Conservation (phyloP, 2,329 filamentous ascomycete genomes). For the Phyllosticta citriasiana region DNA sequence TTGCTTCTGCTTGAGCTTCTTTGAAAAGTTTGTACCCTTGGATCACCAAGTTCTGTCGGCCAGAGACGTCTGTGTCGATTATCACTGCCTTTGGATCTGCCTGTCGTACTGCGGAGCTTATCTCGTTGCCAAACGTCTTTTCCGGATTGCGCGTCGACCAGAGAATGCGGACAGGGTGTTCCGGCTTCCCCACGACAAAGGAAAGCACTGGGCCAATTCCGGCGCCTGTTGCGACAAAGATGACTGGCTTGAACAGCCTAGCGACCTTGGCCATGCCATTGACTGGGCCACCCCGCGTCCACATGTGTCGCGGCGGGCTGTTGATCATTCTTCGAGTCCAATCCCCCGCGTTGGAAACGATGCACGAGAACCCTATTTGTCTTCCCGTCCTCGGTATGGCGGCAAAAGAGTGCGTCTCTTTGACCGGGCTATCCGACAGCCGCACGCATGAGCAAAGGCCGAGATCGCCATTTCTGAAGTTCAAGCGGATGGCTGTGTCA, state of each 20-base stretch:
- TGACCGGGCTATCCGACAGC: slow-evolving; percentile 15
- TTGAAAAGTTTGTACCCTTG: slow-evolving; percentile 43
- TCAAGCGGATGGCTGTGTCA: slow-evolving; percentile 59
- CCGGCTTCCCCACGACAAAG: slow-evolving; percentile 39
- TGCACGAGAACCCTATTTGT: slow-evolving; percentile 17
- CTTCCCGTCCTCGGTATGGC: slow-evolving; percentile 23
- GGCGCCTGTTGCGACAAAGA: slow-evolving; percentile 26
- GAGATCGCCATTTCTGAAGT: slow-evolving; percentile 23
- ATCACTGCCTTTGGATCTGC: slow-evolving; percentile 56
- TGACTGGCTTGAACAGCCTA: slow-evolving; percentile 20
- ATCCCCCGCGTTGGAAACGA: slow-evolving; percentile 26
- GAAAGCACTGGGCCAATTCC: slow-evolving; percentile 30
- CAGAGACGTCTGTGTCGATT: slow-evolving; percentile 52
- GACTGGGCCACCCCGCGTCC: slow-evolving; percentile 19
- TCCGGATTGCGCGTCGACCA: slow-evolving; percentile 57
- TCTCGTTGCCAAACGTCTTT: slow-evolving; percentile 50
- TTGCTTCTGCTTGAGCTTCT: slow-evolving; percentile 49
- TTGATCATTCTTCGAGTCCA: slow-evolving; percentile 19
- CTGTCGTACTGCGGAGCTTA: slow-evolving; percentile 46
- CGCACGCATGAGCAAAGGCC: slow-evolving; percentile 5
- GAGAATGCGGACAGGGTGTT: slow-evolving; percentile 46
- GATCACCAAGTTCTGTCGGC: slow-evolving; percentile 48
- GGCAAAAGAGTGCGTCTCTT: slow-evolving; percentile 30
- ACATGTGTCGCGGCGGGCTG: slow-evolving; percentile 22
- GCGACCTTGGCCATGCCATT: slow-evolving; percentile 24